phyloP scores from a whole-genome alignment of 805 yeast species.

The Sugiyamaella smithiae region DNA sequence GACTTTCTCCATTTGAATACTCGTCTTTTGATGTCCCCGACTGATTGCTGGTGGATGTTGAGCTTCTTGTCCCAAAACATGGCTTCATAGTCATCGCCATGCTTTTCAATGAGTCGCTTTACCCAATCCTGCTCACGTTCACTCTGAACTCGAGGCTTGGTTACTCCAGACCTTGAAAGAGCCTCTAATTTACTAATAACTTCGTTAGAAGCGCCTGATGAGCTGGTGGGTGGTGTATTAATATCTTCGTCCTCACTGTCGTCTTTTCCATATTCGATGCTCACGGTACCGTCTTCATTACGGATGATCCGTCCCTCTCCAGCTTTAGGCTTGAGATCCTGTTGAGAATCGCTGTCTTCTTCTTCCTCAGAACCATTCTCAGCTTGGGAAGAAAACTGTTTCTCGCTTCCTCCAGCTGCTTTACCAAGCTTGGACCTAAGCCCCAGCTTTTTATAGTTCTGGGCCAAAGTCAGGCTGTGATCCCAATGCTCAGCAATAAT shows the following conservation, averaged over 20 bases:
- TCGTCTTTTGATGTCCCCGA: slow-evolving; percentile 78
- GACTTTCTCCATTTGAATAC: slow-evolving; percentile 64
- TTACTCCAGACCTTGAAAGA: slow-evolving; percentile 45
- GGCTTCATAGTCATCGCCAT: slow-evolving; percentile 83
- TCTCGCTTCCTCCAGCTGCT: slow-evolving; percentile 81
- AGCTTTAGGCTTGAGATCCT: slow-evolving; percentile 37
- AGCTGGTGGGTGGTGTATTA: slow-evolving; percentile 26
- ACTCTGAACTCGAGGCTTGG: slow-evolving; percentile 55
- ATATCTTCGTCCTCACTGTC: slow-evolving; percentile 32
- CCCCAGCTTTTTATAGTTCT: slow-evolving; percentile 84
- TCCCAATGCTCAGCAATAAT: slow-evolving; percentile 93
- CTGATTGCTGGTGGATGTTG: slow-evolving; percentile 76
- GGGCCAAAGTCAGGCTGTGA: slow-evolving; percentile 69
- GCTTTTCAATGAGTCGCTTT: slow-evolving; percentile 57
- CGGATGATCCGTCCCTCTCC: slow-evolving; percentile 67
- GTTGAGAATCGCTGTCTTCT: slow-evolving; percentile 26
- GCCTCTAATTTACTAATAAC: slow-evolving; percentile 71
- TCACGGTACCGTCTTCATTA: slow-evolving; percentile 65
- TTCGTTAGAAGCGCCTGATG: slow-evolving; percentile 39
- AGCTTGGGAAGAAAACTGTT: slow-evolving; percentile 29
- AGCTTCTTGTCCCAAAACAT: slow-evolving; percentile 92
- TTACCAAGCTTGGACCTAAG: slow-evolving; percentile 61
- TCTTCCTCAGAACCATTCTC: slow-evolving; percentile 34
- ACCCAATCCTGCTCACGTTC: slow-evolving; percentile 78
- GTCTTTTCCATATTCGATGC: slow-evolving; percentile 62